Conservation (phyloP, 495 filamentous ascomycete genomes). For the Hypoxylon rickii region DNA sequence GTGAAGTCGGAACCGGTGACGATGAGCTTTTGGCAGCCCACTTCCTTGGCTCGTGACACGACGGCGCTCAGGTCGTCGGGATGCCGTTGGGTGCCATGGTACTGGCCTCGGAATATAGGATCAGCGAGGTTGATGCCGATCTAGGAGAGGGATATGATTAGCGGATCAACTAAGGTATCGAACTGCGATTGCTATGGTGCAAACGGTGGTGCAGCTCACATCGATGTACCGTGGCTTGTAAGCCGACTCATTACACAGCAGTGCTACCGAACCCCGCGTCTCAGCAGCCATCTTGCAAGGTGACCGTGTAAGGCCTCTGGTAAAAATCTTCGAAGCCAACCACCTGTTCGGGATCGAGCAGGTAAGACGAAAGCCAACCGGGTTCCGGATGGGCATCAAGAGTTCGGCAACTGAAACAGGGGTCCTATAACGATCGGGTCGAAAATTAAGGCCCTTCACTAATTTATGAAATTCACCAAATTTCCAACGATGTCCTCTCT, state of each 20-base stretch:
- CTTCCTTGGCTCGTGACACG: constrained; percentile 70
- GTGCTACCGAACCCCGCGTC: neutral
- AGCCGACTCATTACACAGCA: constrained; percentile 3
- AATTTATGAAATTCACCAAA: too few relatives aligned
- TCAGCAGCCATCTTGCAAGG: constrained; percentile 33
- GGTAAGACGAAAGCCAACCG: constrained; percentile 6
- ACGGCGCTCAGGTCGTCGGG: constrained; percentile 78
- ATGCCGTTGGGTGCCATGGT: constrained; percentile 82
- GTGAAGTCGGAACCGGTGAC: constrained; percentile 89
- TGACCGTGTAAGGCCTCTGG: constrained; percentile 12
- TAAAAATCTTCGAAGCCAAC: neutral
- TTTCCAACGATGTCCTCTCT: too few relatives aligned
- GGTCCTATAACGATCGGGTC: too few relatives aligned
- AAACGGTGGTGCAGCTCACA: constrained; percentile 46
- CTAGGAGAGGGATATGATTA: constrained; percentile 34
- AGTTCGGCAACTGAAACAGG: too few relatives aligned
- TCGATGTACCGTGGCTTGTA: constrained; percentile 62
- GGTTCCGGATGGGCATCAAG: too few relatives aligned
- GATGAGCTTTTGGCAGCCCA: constrained; percentile 86
- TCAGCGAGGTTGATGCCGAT: constrained; percentile 96
- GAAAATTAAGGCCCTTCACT: too few relatives aligned
- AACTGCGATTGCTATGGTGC: too few relatives aligned
- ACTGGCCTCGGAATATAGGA: constrained; percentile 78
- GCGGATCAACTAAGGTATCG: neutral
- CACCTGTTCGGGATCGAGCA: constrained; percentile 5